Evolutionary conservation across 73 alveolate species (phyloP), one percentile per base, ranked within the genome.

Genomic region (Breviolum minutum): DNA sequence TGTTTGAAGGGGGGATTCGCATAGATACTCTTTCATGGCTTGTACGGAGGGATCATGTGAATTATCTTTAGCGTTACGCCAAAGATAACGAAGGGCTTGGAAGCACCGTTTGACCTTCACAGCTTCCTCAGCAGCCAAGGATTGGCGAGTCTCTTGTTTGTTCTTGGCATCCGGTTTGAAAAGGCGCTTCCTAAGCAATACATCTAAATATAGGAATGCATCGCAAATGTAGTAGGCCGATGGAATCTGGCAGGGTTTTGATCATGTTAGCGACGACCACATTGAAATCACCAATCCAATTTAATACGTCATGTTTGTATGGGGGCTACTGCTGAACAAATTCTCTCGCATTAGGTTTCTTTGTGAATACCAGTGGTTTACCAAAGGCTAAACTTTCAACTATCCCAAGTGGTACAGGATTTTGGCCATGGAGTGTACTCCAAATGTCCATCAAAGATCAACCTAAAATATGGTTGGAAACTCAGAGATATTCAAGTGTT

Each of bases 221-320:
- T 83, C 74, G 5, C 32, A 5, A 74, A 83, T 83, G 92, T 10
- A 83, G 74, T 83, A 83, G 12, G 48, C 92, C 16, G 70, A 27
- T 10, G 92, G 92, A 6, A 61, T 24, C 92, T 83, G 68, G 13
- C 88, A 80, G 88, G 88, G 68, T 80, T 40, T 40, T 70, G 30
- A 8, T 17, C 26, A 9, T 77, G 63, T 26, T 30, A 6, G 62
- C 7, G 60, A 74, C 7, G 20, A 74, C 24, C 20, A 16, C 19
- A 6, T 16, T 73, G 40, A 9, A 73, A 24, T 24, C 29, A 29
- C 82, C 19, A 10, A 24, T 2, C n/a, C 8, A 9, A 9, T 19
- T 6, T 11, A 12, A 19, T 9, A 19, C n/a, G n/a, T n/a, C n/a
- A n/a, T n/a, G n/a, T n/a, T n/a, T n/a, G n/a, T n/a, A n/a, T n/a